A percentile compares a stretch with the other conserved stretches of the same genome.
Conservation (phyloP, 2,329 filamentous ascomycete species). For the Trichoderma hamatum region DNA sequence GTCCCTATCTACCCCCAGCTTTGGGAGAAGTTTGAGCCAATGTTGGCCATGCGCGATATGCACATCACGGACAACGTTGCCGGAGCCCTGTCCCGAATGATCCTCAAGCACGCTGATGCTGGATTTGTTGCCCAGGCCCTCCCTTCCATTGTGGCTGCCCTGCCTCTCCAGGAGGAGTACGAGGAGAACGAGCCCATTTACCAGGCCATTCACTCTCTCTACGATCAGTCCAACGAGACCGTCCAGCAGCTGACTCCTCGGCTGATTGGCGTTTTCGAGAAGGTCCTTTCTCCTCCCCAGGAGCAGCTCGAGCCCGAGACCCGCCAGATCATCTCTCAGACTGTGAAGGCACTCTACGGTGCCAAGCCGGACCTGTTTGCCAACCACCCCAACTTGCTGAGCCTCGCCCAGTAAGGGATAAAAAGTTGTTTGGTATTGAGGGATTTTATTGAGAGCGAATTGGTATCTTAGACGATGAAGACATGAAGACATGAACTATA, state of each 20-base stretch:
- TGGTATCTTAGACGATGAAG: slow-evolving; percentile 25
- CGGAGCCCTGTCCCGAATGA: slow-evolving; percentile 90
- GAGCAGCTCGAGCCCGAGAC: slow-evolving; percentile 77
- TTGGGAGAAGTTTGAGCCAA: slow-evolving; percentile 81
- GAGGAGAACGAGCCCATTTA: slow-evolving; percentile 96
- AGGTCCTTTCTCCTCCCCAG: slow-evolving; percentile 70
- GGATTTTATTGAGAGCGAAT: neutral
- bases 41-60: slow-evolving; percentile 75
- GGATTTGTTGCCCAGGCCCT: slow-evolving; percentile 82
- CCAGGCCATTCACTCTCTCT: slow-evolving; percentile 85
- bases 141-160: slow-evolving; percentile 73
- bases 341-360: slow-evolving; percentile 56
- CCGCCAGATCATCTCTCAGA: slow-evolving; percentile 65
- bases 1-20: slow-evolving; percentile 79
- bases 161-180: slow-evolving; percentile 90
- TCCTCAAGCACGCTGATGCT: slow-evolving; percentile 81
- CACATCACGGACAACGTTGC: slow-evolving; percentile 91
- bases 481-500: slow-evolving; percentile 28
- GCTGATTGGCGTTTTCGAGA: slow-evolving; percentile 71
- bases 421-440: neutral
- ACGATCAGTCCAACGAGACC: slow-evolving; percentile 69
- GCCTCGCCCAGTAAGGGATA: slow-evolving; percentile 34
- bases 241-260: slow-evolving; percentile 70
- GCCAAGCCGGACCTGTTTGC: slow-evolving; percentile 40
- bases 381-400: slow-evolving; percentile 39